Percentiles rank a stretch among this genome's conserved stretches.
These are phyloP conservation scores for Plasmopara muralis DNA, from an alignment of 352 stramenopile species.

Conservation along the genomic window DNA sequence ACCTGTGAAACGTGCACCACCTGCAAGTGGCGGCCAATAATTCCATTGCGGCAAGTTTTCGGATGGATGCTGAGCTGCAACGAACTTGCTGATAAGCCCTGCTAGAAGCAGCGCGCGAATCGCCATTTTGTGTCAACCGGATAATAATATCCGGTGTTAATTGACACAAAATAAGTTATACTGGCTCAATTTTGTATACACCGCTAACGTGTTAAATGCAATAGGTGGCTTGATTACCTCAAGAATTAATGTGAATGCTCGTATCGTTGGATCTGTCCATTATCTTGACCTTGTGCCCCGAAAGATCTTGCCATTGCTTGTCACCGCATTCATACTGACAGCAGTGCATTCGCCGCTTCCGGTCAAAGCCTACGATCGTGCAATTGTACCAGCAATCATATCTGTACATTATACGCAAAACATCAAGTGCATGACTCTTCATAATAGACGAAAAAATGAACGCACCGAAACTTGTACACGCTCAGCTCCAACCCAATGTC, in stretches of 20 bases:
- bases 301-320: slow-evolving; percentile 73
- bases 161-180: too few species aligned
- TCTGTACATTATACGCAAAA: slow-evolving; percentile 15
- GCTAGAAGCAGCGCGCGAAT: slow-evolving; percentile 4
- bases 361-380: slow-evolving; percentile 65
- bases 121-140: too few species aligned
- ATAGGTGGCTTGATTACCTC: too few species aligned
- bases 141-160: too few species aligned
- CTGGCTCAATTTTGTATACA: too few species aligned
- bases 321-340: slow-evolving; percentile 78
- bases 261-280: slow-evolving; percentile 17
- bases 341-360: slow-evolving; percentile 64
- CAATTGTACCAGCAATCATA: slow-evolving; percentile 83
- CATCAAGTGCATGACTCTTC: background rate
- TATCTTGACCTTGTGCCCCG: slow-evolving; percentile 40
- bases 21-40: slow-evolving; percentile 50
- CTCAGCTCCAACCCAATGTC: too few species aligned
- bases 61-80: slow-evolving; percentile 1
- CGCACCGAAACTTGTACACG: too few species aligned
- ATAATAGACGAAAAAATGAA: too few species aligned
- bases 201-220: too few species aligned
- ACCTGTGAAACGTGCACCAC: slow-evolving; percentile 44
- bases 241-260: too few species aligned
- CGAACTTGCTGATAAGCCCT: background rate
- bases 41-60: slow-evolving; percentile 46